Conservation (phyloP, 176 grass and related monocot species). For the Luzula sylvatica region DNA sequence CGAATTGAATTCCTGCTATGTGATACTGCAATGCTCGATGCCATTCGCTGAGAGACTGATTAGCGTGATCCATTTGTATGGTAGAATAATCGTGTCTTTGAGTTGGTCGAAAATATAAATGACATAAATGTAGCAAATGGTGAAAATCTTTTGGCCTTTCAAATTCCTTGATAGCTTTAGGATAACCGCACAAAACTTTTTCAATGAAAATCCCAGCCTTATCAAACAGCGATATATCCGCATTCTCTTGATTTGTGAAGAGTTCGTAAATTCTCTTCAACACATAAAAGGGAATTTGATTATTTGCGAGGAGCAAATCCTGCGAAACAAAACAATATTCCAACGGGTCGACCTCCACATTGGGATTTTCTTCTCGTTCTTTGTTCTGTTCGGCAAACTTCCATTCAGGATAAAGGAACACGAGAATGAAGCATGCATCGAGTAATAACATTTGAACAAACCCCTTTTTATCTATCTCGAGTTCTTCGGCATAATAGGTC, state of each 20-base stretch:
- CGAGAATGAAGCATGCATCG: no score
- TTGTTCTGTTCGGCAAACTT: no score
- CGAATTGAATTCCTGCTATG: neutral
- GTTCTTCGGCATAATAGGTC: no score
- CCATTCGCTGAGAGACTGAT: neutral
- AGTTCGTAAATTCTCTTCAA: neutral
- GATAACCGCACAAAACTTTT: no score
- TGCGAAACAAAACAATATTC: neutral
- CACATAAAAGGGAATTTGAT: neutral
- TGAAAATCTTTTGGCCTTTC: neutral
- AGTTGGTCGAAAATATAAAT: constrained; percentile 1
- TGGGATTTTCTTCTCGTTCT: no score
- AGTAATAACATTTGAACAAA: no score
- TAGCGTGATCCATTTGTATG: neutral
- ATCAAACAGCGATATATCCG: neutral
- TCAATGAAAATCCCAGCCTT: neutral
- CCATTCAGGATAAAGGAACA: no score
- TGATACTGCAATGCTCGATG: neutral
- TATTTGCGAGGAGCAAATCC: neutral
- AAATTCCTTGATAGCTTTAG: neutral
- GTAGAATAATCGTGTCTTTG: neutral
- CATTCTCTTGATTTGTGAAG: neutral
- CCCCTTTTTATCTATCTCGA: no score
- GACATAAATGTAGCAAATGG: neutral
- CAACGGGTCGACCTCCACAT: no score